Percentiles rank a stretch among this genome's conserved stretches.
Conservation (phyloP, 2,329 filamentous ascomycete species). For the Arthrobotrys conoides region DNA sequence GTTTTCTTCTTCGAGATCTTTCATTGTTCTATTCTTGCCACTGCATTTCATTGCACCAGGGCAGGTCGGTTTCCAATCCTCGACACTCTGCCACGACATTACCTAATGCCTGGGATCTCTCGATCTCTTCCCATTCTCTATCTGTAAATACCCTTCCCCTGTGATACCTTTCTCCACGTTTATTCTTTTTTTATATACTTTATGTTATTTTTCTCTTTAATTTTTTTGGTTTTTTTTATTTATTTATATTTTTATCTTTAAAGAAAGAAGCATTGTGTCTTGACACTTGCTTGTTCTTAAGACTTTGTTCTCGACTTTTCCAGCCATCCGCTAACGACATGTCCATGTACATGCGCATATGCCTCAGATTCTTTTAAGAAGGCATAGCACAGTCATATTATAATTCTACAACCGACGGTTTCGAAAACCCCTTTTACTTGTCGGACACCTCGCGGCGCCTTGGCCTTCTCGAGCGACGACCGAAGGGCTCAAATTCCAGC, state of each 20-base stretch:
- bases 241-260: neutral
- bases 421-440: slow-evolving; percentile 30
- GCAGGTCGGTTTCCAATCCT: slow-evolving; percentile 51
- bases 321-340: slow-evolving; percentile 44
- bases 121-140: slow-evolving; percentile 51
- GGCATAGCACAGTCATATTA: slow-evolving; percentile 30
- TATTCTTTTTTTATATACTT: slow-evolving; percentile 21
- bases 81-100: slow-evolving; percentile 57
- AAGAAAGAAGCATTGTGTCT: slow-evolving; percentile 6
- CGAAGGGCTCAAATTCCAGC: slow-evolving; percentile 28
- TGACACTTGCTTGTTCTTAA: slow-evolving; percentile 43
- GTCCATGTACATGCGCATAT: slow-evolving; percentile 52
- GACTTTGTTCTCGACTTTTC: slow-evolving; percentile 33
- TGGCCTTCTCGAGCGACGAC: slow-evolving; percentile 33
- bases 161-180: slow-evolving; percentile 58
- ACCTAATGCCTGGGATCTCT: slow-evolving; percentile 57
- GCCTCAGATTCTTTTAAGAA: slow-evolving; percentile 47
- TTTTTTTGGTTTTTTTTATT: neutral
- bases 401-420: slow-evolving; percentile 35
- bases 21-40: slow-evolving; percentile 34
- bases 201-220: neutral
- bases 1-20: slow-evolving; percentile 1
- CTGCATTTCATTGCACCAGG: neutral
- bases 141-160: slow-evolving; percentile 46
- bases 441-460: slow-evolving; percentile 29